These are phyloP conservation scores for Cladosporium sp. DNA, from an alignment of 2,329 filamentous ascomycete genomes.

Conservation along the genomic window DNA sequence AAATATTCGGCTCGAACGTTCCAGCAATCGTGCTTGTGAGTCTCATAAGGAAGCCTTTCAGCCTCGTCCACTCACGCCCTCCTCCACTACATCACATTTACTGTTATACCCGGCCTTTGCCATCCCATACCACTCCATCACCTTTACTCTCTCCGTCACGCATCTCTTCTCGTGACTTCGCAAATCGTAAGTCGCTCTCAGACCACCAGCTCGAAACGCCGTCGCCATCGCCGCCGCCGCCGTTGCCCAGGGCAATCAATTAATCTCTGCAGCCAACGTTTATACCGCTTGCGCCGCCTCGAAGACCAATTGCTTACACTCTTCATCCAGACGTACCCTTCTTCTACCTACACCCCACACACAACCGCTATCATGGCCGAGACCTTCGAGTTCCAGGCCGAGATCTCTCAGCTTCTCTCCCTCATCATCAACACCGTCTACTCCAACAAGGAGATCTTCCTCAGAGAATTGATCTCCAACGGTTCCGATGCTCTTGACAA, in stretches of 20 bases:
- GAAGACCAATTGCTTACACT: slow-evolving; percentile 8
- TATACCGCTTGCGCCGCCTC: not conserved
- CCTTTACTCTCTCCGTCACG: slow-evolving; percentile 11
- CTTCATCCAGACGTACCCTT: slow-evolving; percentile 11
- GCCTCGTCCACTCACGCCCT: slow-evolving; percentile 10
- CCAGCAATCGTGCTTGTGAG: not conserved
- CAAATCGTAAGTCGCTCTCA: slow-evolving; percentile 15
- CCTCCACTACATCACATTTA: slow-evolving; percentile 5
- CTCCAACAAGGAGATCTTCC: slow-evolving; percentile 99
- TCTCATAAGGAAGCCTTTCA: slow-evolving; percentile 13
- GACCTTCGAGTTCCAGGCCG: slow-evolving; percentile 99
- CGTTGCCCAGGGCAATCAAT: slow-evolving; percentile 17
- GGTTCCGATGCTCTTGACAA: slow-evolving; percentile 99
- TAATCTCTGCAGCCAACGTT: slow-evolving; percentile 9
- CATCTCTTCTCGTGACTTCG: slow-evolving; percentile 12
- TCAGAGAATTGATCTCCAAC: slow-evolving; percentile 98
- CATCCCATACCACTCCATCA: slow-evolving; percentile 7
- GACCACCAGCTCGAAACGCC: not conserved
- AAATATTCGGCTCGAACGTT: not conserved
- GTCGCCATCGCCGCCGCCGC: not conserved
- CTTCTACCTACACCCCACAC: slow-evolving; percentile 14
- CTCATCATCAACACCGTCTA: slow-evolving; percentile 99
- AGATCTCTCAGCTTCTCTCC: slow-evolving; percentile 99
- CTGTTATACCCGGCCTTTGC: slow-evolving; percentile 17
- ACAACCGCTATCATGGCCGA: slow-evolving; percentile 71